Evolutionary conservation across 1,139 yeast genomes (phyloP).

Genomic region (Suhomyces atakaporum): DNA sequence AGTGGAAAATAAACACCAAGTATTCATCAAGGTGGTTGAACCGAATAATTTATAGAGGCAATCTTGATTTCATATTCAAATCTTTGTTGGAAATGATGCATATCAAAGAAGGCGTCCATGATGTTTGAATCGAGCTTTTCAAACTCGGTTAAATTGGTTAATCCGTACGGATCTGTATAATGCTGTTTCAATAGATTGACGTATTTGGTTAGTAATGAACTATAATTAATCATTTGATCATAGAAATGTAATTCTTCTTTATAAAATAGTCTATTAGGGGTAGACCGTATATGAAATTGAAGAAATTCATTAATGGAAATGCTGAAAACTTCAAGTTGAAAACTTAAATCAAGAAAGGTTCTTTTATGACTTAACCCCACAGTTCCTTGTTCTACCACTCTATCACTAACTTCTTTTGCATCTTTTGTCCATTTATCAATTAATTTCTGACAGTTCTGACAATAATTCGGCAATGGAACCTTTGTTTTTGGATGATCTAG

Average conservation of each 20-base stretch:
- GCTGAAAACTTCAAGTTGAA: slow-evolving; percentile 1
- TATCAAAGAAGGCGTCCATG: slow-evolving; percentile 19
- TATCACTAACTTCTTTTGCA: not conserved
- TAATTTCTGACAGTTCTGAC: not conserved
- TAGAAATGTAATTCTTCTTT: slow-evolving; percentile 20
- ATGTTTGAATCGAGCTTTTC: slow-evolving; percentile 18
- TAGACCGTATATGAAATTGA: not conserved
- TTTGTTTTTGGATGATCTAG: slow-evolving; percentile 2
- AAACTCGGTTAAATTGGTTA: slow-evolving; percentile 7
- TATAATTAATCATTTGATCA: slow-evolving; percentile 15
- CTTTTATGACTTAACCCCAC: slow-evolving; percentile 3
- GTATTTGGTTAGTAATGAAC: slow-evolving; percentile 10
- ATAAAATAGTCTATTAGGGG: slow-evolving; percentile 4
- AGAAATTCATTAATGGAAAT: not conserved
- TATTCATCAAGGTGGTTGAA: not conserved
- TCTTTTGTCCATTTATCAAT: not conserved
- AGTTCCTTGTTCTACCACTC: slow-evolving; percentile 5
- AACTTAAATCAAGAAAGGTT: slow-evolving; percentile 1
- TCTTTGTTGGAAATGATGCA: slow-evolving; percentile 18
- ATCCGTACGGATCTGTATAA: not conserved
- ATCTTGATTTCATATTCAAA: slow-evolving; percentile 16
- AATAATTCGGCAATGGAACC: not conserved
- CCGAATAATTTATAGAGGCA: not conserved
- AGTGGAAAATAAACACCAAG: too few species aligned
- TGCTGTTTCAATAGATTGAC: slow-evolving; percentile 7